These are phyloP conservation scores for Pichia sp. DNA, from an alignment of 1,139 yeast genomes.

Conservation along the genomic window DNA sequence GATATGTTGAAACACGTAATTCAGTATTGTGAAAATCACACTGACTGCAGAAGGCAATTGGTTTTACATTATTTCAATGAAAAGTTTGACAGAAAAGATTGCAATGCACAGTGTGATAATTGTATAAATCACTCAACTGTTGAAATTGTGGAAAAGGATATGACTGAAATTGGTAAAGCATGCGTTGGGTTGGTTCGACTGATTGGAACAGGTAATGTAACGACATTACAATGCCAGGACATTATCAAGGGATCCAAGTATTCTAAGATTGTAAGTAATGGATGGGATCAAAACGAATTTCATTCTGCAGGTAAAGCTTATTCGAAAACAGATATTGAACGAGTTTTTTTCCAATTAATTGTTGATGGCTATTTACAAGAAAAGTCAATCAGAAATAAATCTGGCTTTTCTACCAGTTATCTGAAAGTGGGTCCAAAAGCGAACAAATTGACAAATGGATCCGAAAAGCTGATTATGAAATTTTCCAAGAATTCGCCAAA, in stretches of 20 bases:
- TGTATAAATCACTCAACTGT: conserved; percentile 47
- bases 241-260: conserved; percentile 68
- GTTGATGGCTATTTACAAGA: conserved; percentile 65
- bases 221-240: conserved; percentile 76
- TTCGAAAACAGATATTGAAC: conserved; percentile 62
- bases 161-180: conserved; percentile 55
- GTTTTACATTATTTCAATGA: conserved; percentile 90
- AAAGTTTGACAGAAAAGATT: conserved; percentile 55
- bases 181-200: conserved; percentile 52
- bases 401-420: conserved; percentile 69
- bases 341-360: conserved; percentile 72
- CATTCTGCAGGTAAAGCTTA: conserved; percentile 67
- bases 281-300: conserved; percentile 49
- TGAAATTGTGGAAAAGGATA: conserved; percentile 49
- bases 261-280: conserved; percentile 51
- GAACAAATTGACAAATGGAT: conserved; percentile 34
- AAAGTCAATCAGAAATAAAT: conserved; percentile 58
- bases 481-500: conserved; percentile 22
- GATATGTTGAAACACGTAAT: conserved; percentile 75
- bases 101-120: conserved; percentile 78
- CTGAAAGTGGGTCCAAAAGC: conserved; percentile 61
- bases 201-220: conserved; percentile 54
- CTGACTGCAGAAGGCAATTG: conserved; percentile 85
- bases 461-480: conserved; percentile 38
- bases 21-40: conserved; percentile 84